Evolutionary conservation across 371 early-diverging fungal genomes (phyloP), one percentile per base, ranked within the genome.

Genomic region (Haplosporangium sp.): DNA sequence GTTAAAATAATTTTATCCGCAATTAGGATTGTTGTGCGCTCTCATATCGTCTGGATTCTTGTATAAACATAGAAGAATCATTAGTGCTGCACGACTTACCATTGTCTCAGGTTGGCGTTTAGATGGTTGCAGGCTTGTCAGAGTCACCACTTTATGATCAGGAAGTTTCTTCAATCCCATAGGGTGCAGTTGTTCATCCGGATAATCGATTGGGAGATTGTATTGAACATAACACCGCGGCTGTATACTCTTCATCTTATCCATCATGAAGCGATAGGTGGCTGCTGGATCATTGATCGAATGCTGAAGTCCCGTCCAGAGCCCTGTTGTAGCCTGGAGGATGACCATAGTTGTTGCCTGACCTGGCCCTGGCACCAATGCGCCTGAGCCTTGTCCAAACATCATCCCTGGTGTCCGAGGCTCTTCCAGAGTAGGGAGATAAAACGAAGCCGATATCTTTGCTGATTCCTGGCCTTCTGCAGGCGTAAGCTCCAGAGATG

Each of bases 291-390:
- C 80, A 20, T 56, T 68, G n/a, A 73, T 58, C 3, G 73, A 64
- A 11, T 60, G 73, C 9, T 69, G 59, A 9, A 79, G 64, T 20
- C 69, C 66, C 21, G 54, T 45, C 73, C 73, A 79, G 8, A 79
- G 66, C 9, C 69, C 73, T 5, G 29, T 29, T 6, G 66, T 69
- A 9, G 67, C 73, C 14, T 73, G 62, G 5, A 79, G 59, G 36
- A 79, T 73, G n/a, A 79, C 73, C 58, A 79, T 59, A 11, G 80
- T 79, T 20, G 73, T 66, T 2, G 69, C 69, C 14, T 79, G 80
- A 1, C 63, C 68, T 13, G 65, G 62, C 4, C 67, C 69, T 21
- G 54, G 56, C 5, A 60, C 16, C 16, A 43, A 12, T 11, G 46
- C 56, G 12, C 13, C 40, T 13, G 65, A 13, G 4, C 54, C 53